A percentile compares a stretch with the other conserved stretches of the same genome.
phyloP scores from a whole-genome alignment of 352 stramenopile genomes.

The Bremia lactucae region DNA sequence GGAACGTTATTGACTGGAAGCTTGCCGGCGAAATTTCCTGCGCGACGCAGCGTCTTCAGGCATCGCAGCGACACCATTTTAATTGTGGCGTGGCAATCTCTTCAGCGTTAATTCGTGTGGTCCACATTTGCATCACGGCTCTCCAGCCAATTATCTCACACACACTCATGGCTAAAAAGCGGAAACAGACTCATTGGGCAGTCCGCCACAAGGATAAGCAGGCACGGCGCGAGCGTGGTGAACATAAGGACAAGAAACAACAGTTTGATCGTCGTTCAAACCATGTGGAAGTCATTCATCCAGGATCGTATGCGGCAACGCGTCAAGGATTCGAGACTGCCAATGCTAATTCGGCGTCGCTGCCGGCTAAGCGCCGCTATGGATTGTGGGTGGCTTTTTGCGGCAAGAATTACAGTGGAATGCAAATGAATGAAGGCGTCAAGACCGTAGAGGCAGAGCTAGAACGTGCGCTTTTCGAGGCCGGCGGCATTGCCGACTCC shows the following conservation, averaged over 20 bases:
- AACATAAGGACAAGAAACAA: conserved; percentile 16
- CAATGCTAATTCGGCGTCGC: not conserved
- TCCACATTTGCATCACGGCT: conserved; percentile 1
- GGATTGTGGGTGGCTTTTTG: conserved; percentile 83
- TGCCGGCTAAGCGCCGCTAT: conserved; percentile 34
- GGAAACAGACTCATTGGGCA: conserved; percentile 59
- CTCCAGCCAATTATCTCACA: not conserved
- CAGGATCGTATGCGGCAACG: conserved; percentile 66
- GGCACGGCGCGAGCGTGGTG: conserved; percentile 21
- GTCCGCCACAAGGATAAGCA: conserved; percentile 73
- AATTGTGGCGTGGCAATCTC: not conserved
- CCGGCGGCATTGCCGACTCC: conserved; percentile 71
- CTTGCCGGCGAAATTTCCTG: conserved; percentile 6
- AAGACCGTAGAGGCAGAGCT: conserved; percentile 87
- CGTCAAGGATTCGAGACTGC: conserved; percentile 14
- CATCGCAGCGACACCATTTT: conserved; percentile 22
- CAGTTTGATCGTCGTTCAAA: conserved; percentile 38
- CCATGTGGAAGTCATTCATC: conserved; percentile 52
- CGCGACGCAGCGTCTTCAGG: conserved; percentile 22
- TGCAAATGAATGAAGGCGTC: conserved; percentile 87
- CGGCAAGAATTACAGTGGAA: conserved; percentile 83
- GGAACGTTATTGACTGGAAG: not conserved
- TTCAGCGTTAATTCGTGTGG: conserved; percentile 9
- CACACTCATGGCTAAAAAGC: conserved; percentile 51
- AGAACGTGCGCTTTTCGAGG: conserved; percentile 80